phyloP scores from a whole-genome alignment of 2,329 filamentous ascomycete species.

The Ambrosiella cleistominuta region DNA sequence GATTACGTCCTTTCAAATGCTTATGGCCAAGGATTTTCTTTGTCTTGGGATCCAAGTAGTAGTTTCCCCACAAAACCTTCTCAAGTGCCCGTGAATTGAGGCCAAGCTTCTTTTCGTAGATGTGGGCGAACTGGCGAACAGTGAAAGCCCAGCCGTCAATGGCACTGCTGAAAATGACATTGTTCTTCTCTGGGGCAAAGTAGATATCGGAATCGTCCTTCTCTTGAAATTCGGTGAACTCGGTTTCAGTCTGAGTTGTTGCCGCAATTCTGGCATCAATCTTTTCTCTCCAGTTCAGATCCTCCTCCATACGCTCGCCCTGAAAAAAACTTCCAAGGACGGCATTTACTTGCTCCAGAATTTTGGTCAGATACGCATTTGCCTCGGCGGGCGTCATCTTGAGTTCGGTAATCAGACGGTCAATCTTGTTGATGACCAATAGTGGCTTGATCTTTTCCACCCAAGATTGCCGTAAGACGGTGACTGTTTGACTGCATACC shows the following conservation, averaged over 20 bases:
- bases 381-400: slow-evolving; percentile 86
- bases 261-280: slow-evolving; percentile 75
- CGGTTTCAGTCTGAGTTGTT: slow-evolving; percentile 38
- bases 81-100: slow-evolving; percentile 79
- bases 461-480: slow-evolving; percentile 87
- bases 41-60: slow-evolving; percentile 90
- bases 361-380: slow-evolving; percentile 71
- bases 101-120: slow-evolving; percentile 94
- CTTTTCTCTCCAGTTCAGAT: slow-evolving; percentile 83
- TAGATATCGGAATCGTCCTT: slow-evolving; percentile 93
- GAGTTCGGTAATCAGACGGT: slow-evolving; percentile 80
- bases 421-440: slow-evolving; percentile 96
- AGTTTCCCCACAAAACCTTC: slow-evolving; percentile 93
- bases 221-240: slow-evolving; percentile 53
- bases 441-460: slow-evolving; percentile 87
- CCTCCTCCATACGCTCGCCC: slow-evolving; percentile 95
- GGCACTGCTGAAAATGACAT: slow-evolving; percentile 96
- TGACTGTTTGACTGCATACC: slow-evolving; percentile 96
- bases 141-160: slow-evolving; percentile 99
- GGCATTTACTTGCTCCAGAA: slow-evolving; percentile 91
- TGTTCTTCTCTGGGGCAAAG: slow-evolving; percentile 95
- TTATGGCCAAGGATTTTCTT: slow-evolving; percentile 82
- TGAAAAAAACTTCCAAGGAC: slow-evolving; percentile 96
- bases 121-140: slow-evolving; percentile 73
- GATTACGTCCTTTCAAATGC: slow-evolving; percentile 74